These are phyloP conservation scores for Limnomonas spitsbergensis DNA, from an alignment of 139 green algal genomes.

Conservation along the genomic window DNA sequence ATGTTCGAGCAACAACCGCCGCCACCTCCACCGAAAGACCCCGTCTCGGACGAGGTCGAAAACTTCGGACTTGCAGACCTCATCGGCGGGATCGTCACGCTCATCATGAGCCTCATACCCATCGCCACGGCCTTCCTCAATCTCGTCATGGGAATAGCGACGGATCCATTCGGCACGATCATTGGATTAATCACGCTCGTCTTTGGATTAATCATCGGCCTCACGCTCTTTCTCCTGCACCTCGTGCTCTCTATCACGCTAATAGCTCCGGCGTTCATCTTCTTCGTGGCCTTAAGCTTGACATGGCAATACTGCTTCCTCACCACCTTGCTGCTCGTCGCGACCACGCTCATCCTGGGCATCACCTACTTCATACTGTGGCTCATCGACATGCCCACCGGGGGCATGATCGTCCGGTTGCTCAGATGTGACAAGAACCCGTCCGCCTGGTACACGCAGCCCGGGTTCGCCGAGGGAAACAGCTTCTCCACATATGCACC, in stretches of 20 bases:
- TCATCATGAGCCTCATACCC: neutral
- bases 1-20: too few species aligned
- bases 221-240: neutral
- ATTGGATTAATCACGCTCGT: neutral
- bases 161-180: neutral
- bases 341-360: neutral
- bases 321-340: neutral
- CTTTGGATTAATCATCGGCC: neutral
- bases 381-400: conserved; percentile 5
- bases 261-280: neutral
- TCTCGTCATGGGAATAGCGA: neutral
- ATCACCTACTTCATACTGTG: conserved; percentile 1
- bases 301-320: neutral
- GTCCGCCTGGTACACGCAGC: neutral
- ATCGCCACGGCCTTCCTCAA: neutral
- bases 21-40: too few species aligned
- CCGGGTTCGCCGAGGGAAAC: neutral
- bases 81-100: neutral
- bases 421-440: neutral
- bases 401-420: neutral
- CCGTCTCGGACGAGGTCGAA: too few species aligned
- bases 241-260: neutral
- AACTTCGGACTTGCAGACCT: neutral
- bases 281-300: neutral
- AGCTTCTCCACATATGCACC: neutral